These are phyloP conservation scores for Phialophora chinensis DNA, from an alignment of 2,329 filamentous ascomycete species.

Conservation along the genomic window DNA sequence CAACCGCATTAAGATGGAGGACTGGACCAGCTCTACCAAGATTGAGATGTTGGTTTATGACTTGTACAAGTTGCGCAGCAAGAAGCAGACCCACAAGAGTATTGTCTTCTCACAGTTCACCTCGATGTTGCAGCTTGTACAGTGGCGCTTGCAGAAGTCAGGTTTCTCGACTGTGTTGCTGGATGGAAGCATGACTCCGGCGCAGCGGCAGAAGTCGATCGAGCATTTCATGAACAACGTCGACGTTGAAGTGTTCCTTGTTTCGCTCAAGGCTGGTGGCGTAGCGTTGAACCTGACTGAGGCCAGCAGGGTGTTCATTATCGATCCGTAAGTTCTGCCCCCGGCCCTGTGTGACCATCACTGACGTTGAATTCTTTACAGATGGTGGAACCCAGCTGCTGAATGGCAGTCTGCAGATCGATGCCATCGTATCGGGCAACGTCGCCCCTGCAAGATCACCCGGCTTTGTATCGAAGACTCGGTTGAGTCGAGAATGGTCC, in stretches of 20 bases:
- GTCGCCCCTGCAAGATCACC: slow-evolving; percentile 90
- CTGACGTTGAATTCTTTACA: slow-evolving; percentile 45
- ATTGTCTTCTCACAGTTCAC: slow-evolving; percentile 99
- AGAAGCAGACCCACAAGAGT: slow-evolving; percentile 92
- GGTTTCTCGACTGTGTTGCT: slow-evolving; percentile 98
- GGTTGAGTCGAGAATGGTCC: slow-evolving; percentile 92
- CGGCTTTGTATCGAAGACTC: slow-evolving; percentile 95
- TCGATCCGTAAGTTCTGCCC: slow-evolving; percentile 77
- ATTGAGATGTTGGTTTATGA: slow-evolving; percentile 97
- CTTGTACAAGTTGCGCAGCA: slow-evolving; percentile 85
- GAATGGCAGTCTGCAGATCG: slow-evolving; percentile 98
- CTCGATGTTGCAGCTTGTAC: slow-evolving; percentile 94
- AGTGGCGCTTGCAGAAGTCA: slow-evolving; percentile 94
- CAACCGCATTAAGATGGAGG: slow-evolving; percentile 98
- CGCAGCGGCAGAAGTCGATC: slow-evolving; percentile 90
- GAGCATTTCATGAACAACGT: slow-evolving; percentile 96
- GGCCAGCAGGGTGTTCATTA: slow-evolving; percentile 91
- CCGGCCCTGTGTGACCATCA: not conserved
- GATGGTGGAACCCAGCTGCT: slow-evolving; percentile 99
- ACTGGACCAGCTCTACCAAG: slow-evolving; percentile 98
- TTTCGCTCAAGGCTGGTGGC: slow-evolving; percentile 93
- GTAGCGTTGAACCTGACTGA: slow-evolving; percentile 95
- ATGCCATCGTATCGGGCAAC: slow-evolving; percentile 94
- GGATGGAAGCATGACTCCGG: slow-evolving; percentile 94
- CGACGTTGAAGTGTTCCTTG: slow-evolving; percentile 93